Base-by-base conservation (phyloP, 2,329 filamentous ascomycete species). In the Fusarium nanum region DNA sequence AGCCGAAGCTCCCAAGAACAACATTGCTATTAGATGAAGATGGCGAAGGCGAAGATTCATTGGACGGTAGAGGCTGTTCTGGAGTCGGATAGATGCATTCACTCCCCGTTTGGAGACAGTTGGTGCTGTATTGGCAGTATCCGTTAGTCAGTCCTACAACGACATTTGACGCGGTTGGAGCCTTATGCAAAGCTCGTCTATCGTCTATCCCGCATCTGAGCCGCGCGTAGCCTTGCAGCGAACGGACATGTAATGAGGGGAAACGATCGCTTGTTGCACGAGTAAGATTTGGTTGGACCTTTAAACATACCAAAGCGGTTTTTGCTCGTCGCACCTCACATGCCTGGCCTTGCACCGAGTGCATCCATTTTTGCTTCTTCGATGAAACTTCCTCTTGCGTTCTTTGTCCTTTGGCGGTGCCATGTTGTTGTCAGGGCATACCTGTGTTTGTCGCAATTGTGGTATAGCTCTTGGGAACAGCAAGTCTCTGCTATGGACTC, bases 281-380 rank as follows among this genome's bases (percentile, higher is more conserved):
- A 59, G 60, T 69, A 56, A 59, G 56, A 55, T 46, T 45, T 37
- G 54, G 52, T 45, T 37, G 54, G 52, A 58, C 49, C 44, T 56
- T 60, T 45, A 55, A 53, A 79, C 81, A 72, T 81, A 84, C 82
- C 82, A 84, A 44, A 84, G 76, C 42, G 82, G 83, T 67, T 78
- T 82, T 64, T 78, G 78, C 69, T 84, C 83, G 62, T 84, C 82
- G 73, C 82, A 84, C 55, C 82, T 80, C 53, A 84, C 82, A 68
- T 83, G 82, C 67, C 82, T 66, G 16, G 80, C 56, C 73, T 74
- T 73, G 82, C 83, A 75, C 78, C 81, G 25, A 68, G 73, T 56
- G 52, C 80, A 82, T 52, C 79, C 79, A 56, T 76, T 76, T 64
- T 79, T 80, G 71, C 79, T 81, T 58, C 78, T 75, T 49, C 77